Conservation (phyloP, 2,329 filamentous ascomycete genomes). For the Diaporthe nobilis region DNA sequence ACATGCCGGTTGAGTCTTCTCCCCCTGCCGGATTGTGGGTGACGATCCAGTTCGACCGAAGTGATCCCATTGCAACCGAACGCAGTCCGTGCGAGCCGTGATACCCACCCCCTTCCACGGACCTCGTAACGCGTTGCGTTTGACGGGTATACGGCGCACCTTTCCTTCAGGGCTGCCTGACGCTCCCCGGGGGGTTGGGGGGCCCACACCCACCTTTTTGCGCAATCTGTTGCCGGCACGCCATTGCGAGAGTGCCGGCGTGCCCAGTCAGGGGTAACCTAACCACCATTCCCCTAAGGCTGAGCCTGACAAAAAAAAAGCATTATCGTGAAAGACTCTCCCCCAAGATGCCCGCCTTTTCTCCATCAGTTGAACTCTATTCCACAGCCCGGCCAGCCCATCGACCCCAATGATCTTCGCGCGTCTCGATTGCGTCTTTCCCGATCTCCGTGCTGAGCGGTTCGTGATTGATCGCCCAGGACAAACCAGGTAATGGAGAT, state of each 20-base stretch:
- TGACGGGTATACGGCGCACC: constrained; percentile 14
- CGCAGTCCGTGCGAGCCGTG: background rate
- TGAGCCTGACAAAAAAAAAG: background rate
- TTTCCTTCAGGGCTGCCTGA: constrained; percentile 13
- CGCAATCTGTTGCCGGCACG: constrained; percentile 6
- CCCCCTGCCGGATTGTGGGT: background rate
- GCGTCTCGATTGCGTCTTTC: background rate
- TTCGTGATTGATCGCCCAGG: background rate
- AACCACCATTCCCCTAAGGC: background rate
- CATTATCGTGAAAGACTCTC: background rate
- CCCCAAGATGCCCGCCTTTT: background rate
- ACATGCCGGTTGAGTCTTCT: background rate
- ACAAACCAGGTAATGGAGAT: background rate
- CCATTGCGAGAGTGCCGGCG: background rate
- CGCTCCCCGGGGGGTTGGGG: too few relatives aligned
- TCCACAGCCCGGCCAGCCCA: background rate
- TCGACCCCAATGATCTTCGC: background rate
- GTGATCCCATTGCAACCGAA: background rate
- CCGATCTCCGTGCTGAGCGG: background rate
- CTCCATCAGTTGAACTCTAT: background rate
- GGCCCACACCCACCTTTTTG: constrained; percentile 22
- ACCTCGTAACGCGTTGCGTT: constrained; percentile 26
- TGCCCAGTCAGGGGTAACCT: constrained; percentile 3
- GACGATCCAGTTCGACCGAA: constrained; percentile 10
- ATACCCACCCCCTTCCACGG: background rate